Percentiles rank a stretch among this genome's conserved stretches.
Conservation (phyloP, 208 protist species). For the Crithidia thermophila region DNA sequence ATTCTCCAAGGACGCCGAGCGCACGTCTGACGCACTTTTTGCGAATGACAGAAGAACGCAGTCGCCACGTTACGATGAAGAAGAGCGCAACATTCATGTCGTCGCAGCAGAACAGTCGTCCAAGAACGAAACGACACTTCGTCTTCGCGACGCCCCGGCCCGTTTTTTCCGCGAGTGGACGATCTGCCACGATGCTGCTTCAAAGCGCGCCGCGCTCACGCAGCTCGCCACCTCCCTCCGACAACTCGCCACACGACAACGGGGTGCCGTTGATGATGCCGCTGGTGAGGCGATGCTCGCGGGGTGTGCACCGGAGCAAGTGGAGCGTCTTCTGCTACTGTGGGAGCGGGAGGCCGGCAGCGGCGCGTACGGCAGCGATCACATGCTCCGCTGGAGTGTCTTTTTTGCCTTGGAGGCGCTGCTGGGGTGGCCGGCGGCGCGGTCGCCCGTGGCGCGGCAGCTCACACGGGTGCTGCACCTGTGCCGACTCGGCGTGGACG, state of each 20-base stretch:
- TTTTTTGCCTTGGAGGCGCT: constrained; percentile 37
- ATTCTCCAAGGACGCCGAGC: too few species aligned
- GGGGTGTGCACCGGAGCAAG: constrained; percentile 16
- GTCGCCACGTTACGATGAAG: too few species aligned
- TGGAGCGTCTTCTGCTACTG: constrained; percentile 18
- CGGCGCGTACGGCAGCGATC: constrained; percentile 29
- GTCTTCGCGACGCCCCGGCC: constrained; percentile 7
- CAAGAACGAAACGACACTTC: too few species aligned
- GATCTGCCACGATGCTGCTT: constrained; percentile 1
- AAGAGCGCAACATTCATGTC: too few species aligned
- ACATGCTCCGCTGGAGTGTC: constrained; percentile 47
- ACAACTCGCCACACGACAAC: not conserved
- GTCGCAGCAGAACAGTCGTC: too few species aligned
- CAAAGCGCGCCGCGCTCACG: not conserved
- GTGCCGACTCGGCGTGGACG: constrained; percentile 66
- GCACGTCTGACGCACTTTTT: too few species aligned
- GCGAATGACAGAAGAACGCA: too few species aligned
- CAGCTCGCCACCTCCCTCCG: not conserved
- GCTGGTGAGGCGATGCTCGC: not conserved
- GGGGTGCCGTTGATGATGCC: not conserved
- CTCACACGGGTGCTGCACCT: constrained; percentile 46
- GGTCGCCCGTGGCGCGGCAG: constrained; percentile 27
- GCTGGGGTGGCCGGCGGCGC: constrained; percentile 20
- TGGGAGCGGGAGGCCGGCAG: constrained; percentile 33
- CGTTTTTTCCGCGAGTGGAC: constrained; percentile 16